Conservation (phyloP, 352 stramenopile species). For the Thraustotheca clavata region DNA sequence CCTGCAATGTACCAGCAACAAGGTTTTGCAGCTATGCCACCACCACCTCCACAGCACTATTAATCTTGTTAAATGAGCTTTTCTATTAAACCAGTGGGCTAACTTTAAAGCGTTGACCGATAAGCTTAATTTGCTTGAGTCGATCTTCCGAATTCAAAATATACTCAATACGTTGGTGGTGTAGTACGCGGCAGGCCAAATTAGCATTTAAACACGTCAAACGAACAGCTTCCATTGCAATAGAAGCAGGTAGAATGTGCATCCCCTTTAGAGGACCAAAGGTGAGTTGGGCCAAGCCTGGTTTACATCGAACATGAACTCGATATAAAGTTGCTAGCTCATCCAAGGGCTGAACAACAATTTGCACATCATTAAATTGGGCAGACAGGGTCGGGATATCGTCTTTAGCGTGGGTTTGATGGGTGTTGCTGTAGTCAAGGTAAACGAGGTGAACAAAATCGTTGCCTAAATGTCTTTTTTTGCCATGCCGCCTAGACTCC, state of each 20-base stretch:
- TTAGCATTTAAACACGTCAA: conserved; percentile 79
- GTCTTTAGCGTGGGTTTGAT: conserved; percentile 37
- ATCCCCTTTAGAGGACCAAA: conserved; percentile 71
- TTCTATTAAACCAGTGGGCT: background rate
- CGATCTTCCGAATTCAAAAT: conserved; percentile 72
- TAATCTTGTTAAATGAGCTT: background rate
- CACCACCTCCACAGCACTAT: conserved; percentile 18
- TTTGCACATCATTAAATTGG: conserved; percentile 84
- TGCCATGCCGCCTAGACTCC: conserved; percentile 22
- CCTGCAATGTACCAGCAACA: background rate
- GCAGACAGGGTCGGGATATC: conserved; percentile 63
- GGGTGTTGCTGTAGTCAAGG: conserved; percentile 82
- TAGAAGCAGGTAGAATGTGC: conserved; percentile 51
- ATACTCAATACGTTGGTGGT: conserved; percentile 77
- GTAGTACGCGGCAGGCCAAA: conserved; percentile 68
- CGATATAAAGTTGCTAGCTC: conserved; percentile 48
- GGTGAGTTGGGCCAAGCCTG: conserved; percentile 34
- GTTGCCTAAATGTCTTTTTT: conserved; percentile 85
- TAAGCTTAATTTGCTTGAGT: conserved; percentile 82
- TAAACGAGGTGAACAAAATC: conserved; percentile 85
- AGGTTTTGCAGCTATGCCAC: background rate
- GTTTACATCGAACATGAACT: conserved; percentile 61
- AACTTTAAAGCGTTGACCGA: conserved; percentile 25
- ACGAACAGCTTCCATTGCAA: conserved; percentile 60
- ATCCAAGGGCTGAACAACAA: conserved; percentile 76